Evolutionary conservation across 108 stramenopile species (phyloP).

Genomic region (Ochromonas danica): DNA sequence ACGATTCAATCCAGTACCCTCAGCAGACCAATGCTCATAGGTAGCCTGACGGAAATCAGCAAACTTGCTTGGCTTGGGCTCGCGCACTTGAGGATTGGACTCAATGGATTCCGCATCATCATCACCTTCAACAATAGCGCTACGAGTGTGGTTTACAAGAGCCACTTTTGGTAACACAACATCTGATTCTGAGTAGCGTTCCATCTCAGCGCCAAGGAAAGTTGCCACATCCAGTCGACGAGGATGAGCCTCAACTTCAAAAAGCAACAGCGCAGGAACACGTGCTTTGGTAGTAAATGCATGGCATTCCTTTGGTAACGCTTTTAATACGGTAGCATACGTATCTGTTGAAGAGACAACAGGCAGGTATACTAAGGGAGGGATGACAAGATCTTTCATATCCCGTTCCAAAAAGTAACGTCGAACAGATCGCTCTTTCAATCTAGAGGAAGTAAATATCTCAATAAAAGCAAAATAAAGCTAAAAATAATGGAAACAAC

Average conservation of each 20-base stretch:
- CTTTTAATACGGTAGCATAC: conserved; percentile 71
- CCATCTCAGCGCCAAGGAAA: conserved; percentile 80
- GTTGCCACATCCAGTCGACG: conserved; percentile 81
- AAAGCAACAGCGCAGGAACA: conserved; percentile 88
- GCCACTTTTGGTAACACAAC: not conserved
- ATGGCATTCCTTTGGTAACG: conserved; percentile 74
- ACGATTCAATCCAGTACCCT: not conserved
- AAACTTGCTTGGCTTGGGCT: no score
- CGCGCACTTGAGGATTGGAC: no score
- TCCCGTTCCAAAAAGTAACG: conserved; percentile 56
- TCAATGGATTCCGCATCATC: not conserved
- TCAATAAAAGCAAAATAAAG: no score
- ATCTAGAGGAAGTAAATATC: no score
- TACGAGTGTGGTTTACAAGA: not conserved
- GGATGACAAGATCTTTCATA: conserved; percentile 66
- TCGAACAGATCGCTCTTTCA: conserved; percentile 75
- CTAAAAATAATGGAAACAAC: no score
- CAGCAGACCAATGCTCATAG: not conserved
- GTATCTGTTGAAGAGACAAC: conserved; percentile 81
- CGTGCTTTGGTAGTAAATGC: conserved; percentile 95
- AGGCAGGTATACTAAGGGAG: conserved; percentile 81
- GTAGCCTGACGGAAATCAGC: no score
- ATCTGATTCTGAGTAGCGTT: conserved; percentile 55
- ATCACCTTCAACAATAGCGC: not conserved
- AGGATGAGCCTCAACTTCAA: conserved; percentile 57